Evolutionary conservation across 768 basidiomycete genomes (phyloP).

Genomic region (Scleroderma bovista): DNA sequence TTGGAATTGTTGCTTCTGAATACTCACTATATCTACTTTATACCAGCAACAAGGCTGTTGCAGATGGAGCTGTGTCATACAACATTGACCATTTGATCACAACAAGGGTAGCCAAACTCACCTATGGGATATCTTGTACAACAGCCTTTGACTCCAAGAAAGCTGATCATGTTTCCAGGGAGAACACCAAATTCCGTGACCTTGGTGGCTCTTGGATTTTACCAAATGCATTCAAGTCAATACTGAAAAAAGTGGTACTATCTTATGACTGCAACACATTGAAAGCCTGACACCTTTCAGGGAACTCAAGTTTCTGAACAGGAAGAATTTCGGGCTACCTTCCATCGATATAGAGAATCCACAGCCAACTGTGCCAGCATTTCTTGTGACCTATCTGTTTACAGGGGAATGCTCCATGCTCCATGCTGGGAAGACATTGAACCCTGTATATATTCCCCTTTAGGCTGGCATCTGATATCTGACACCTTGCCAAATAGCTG

Average conservation of each 20-base stretch:
- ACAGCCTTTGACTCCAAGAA: conserved; percentile 21
- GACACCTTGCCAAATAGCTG: neutral
- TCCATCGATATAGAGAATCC: neutral
- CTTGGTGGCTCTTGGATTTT: conserved; percentile 26
- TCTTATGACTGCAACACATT: neutral
- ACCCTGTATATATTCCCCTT: neutral
- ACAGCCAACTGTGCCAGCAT: neutral
- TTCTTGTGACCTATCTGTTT: neutral
- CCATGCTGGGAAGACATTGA: conserved; percentile 6
- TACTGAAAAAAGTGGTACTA: conserved; percentile 31
- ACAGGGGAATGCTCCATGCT: conserved; percentile 3
- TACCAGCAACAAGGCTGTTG: conserved; percentile 42
- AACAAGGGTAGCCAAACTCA: conserved; percentile 36
- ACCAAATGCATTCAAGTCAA: conserved; percentile 31
- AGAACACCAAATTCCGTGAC: conserved; percentile 10
- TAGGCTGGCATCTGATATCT: neutral
- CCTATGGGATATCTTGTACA: conserved; percentile 31
- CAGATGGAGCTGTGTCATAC: conserved; percentile 40
- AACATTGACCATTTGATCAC: conserved; percentile 43
- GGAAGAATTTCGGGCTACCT: conserved; percentile 3
- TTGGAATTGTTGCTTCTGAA: neutral
- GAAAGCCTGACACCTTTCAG: conserved; percentile 4
- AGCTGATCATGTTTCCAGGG: conserved; percentile 34
- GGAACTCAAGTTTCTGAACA: conserved; percentile 13
- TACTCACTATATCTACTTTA: neutral